phyloP scores from a whole-genome alignment of 768 basidiomycete species.

The Boletus vinaceobasis region DNA sequence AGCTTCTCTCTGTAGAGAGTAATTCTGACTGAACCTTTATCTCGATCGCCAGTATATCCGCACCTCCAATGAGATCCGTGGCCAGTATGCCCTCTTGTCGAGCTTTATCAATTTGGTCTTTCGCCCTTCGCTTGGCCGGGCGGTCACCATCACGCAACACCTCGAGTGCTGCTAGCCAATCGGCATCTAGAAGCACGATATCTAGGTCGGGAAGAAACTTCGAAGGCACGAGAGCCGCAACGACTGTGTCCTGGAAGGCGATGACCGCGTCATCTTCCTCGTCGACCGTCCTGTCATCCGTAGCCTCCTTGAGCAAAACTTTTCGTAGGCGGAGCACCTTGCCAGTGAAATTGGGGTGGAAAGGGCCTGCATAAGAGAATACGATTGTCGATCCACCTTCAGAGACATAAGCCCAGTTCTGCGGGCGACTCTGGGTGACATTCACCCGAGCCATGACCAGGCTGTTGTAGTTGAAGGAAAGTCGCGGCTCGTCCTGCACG shows the following conservation, averaged over 20 bases:
- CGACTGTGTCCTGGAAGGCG: slow-evolving; percentile 61
- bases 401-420: slow-evolving; percentile 79
- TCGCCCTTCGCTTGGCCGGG: slow-evolving; percentile 51
- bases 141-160: slow-evolving; percentile 45
- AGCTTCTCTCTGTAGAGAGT: slow-evolving; percentile 1
- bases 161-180: slow-evolving; percentile 62
- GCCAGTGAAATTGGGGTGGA: slow-evolving; percentile 48
- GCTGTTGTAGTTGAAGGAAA: not conserved
- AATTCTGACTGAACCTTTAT: slow-evolving; percentile 66
- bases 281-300: slow-evolving; percentile 25
- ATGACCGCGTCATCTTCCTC: slow-evolving; percentile 40
- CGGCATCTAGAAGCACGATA: slow-evolving; percentile 40
- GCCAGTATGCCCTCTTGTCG: slow-evolving; percentile 65
- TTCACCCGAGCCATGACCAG: slow-evolving; percentile 14
- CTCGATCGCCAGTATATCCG: slow-evolving; percentile 67
- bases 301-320: slow-evolving; percentile 17
- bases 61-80: slow-evolving; percentile 70
- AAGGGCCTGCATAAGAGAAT: slow-evolving; percentile 70
- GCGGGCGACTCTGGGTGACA: slow-evolving; percentile 31
- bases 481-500: not conserved
- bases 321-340: slow-evolving; percentile 82
- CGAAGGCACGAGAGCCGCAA: slow-evolving; percentile 60
- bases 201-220: slow-evolving; percentile 57
- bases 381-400: slow-evolving; percentile 94
- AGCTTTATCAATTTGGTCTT: slow-evolving; percentile 56